Percentiles rank a stretch among this genome's conserved stretches.
Conservation (phyloP, 2,329 filamentous ascomycete species). For the Calonectria leucothoes region DNA sequence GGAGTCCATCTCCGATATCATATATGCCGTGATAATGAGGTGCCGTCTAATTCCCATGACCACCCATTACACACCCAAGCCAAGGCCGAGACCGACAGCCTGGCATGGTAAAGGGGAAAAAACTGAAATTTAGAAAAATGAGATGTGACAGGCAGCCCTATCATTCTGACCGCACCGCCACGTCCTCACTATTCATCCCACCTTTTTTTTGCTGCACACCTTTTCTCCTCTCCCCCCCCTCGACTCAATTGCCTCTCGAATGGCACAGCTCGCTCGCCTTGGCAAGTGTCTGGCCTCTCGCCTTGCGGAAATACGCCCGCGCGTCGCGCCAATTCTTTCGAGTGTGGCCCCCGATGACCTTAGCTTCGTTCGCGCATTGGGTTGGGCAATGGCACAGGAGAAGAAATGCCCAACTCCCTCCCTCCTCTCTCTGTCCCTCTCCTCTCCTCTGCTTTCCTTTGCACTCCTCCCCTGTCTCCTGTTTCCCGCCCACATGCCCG, state of each 20-base stretch:
- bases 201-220: background rate
- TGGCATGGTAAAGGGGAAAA: background rate
- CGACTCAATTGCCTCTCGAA: background rate
- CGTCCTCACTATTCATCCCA: background rate
- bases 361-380: background rate
- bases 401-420: background rate
- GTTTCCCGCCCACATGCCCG: background rate
- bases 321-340: background rate
- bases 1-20: background rate
- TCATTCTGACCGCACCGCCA: background rate
- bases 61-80: background rate
- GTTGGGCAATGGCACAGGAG: background rate
- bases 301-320: background rate
- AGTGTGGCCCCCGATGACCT: background rate
- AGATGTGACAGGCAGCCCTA: background rate
- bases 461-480: background rate
- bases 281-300: background rate
- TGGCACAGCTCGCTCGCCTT: background rate
- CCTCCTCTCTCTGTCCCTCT: background rate
- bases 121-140: background rate
- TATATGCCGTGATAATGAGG: slow-evolving; percentile 5
- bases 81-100: background rate
- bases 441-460: background rate
- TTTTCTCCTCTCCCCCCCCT: background rate
- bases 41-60: background rate